Percentiles rank a stretch among this genome's conserved stretches.
phyloP scores from a whole-genome alignment of 2,329 filamentous ascomycete species.

The Tolypocladium pustulatum region DNA sequence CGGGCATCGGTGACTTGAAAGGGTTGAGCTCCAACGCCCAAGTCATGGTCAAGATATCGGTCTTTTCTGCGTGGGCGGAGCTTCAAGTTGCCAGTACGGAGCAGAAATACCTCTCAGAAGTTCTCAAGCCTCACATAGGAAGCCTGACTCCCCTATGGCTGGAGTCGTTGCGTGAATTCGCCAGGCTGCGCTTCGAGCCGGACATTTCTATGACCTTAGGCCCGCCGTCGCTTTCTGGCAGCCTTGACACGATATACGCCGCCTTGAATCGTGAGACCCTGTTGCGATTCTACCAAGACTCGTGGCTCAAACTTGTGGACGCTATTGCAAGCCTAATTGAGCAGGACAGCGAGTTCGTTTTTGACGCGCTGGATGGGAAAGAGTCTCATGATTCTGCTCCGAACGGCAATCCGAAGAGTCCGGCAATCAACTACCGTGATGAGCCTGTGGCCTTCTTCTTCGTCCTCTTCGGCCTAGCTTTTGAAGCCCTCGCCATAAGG shows the following conservation, averaged over 20 bases:
- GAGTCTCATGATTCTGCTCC: constrained; percentile 36
- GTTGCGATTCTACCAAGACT: constrained; percentile 91
- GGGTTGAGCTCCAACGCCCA: constrained; percentile 91
- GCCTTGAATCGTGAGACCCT: constrained; percentile 90
- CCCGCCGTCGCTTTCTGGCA: constrained; percentile 69
- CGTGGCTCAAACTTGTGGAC: constrained; percentile 93
- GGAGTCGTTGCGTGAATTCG: constrained; percentile 86
- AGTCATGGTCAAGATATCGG: constrained; percentile 96
- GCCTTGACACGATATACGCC: constrained; percentile 87
- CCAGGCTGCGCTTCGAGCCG: constrained; percentile 85
- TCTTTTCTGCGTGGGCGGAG: constrained; percentile 95
- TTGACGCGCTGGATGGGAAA: constrained; percentile 90
- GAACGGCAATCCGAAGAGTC: constrained; percentile 47
- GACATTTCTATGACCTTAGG: constrained; percentile 89
- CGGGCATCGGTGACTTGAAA: constrained; percentile 84
- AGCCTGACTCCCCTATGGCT: constrained; percentile 90
- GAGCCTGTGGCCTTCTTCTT: constrained; percentile 99
- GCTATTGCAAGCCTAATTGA: constrained; percentile 96
- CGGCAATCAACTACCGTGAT: constrained; percentile 93
- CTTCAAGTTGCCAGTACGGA: constrained; percentile 91
- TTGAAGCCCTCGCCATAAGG: constrained; percentile 84
- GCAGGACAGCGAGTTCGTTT: constrained; percentile 95
- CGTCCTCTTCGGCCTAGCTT: constrained; percentile 90
- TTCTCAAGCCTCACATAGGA: constrained; percentile 82
- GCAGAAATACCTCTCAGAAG: constrained; percentile 78